Conservation (phyloP, 2,329 filamentous ascomycete species). For the Iodosphaeria phyllophila region DNA sequence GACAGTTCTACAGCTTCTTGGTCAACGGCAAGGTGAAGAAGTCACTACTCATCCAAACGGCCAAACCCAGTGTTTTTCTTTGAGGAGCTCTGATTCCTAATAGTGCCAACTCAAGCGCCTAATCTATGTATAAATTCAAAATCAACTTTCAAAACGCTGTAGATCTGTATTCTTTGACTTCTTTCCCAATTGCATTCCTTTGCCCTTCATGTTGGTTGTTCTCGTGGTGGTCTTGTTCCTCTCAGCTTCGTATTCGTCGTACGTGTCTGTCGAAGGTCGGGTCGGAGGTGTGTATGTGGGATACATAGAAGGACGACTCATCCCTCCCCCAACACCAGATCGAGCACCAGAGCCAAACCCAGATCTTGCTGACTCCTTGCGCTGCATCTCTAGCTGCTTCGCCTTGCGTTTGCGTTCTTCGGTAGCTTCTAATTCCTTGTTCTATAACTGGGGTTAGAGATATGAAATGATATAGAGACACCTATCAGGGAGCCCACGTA, state of each 20-base stretch:
- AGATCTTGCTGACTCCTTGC: constrained; percentile 78
- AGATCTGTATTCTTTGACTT: constrained; percentile 91
- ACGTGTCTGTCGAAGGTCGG: constrained; percentile 59
- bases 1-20: too few species aligned
- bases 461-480: too few species aligned
- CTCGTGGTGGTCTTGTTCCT: constrained; percentile 66
- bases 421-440: constrained; percentile 95
- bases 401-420: constrained; percentile 98
- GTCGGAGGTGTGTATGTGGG: constrained; percentile 73
- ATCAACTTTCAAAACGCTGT: constrained; percentile 75
- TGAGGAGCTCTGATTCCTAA: too few species aligned
- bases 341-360: too few species aligned
- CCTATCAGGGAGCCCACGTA: too few species aligned
- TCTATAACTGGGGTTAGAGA: constrained; percentile 39
- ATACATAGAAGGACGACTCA: constrained; percentile 68
- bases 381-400: constrained; percentile 96
- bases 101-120: too few species aligned
- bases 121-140: too few species aligned
- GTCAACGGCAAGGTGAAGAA: too few species aligned
- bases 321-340: constrained; percentile 38
- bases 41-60: too few species aligned
- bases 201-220: constrained; percentile 58
- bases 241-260: constrained; percentile 89
- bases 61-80: too few species aligned
- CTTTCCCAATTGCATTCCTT: constrained; percentile 98